Base-by-base conservation (phyloP, 2,329 filamentous ascomycete genomes). In the Trematosphaeria pertusa region DNA sequence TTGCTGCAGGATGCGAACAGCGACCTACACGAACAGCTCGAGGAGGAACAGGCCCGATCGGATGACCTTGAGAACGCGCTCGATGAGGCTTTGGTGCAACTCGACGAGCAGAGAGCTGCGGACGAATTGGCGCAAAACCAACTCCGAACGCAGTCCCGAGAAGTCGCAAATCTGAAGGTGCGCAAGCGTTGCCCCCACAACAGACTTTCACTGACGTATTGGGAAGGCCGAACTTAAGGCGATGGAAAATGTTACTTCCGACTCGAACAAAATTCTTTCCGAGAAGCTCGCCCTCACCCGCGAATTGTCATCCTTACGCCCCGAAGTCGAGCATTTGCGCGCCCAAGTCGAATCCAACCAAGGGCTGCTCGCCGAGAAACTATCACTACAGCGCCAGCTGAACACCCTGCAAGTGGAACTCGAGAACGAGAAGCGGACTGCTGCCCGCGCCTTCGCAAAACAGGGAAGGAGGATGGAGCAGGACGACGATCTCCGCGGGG, bases 341-440 rank as follows among this genome's bases (percentile, higher is more conserved):
- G 75, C 79, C 5, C 84, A 87, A 65, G 77, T 76, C 15, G 71
- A 75, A 22, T 77, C 78, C 11, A 84, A 92, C 43, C 86, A 91
- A 62, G 80, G 82, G 2, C 75, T 89, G 9, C 77, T 95, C 12
- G 79, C 87, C 1, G 91, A 96, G 65, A 96, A 95, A 69, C 78
- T 93, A 35, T 81, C 87, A 2, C 74, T 97, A 11, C 87, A 94
- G 65, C 86, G 88, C 36, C 89, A 94, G 71, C 71, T 96, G 20
- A 87, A 81, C 62, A 85, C 87, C 1, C 72, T 92, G 2, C 88
- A 96, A 69, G 85, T 90, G 33, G 88, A 96, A 59, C 79, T 96
- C 2, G 89, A 92, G 55, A 89, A 88, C 56, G 89, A 94, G 67
- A 93, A 85, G 69, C 82, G 85, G n/a, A 81, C 85, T 3, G 77